Conservation (phyloP, 768 basidiomycete species). For the Lentinus brumalis region DNA sequence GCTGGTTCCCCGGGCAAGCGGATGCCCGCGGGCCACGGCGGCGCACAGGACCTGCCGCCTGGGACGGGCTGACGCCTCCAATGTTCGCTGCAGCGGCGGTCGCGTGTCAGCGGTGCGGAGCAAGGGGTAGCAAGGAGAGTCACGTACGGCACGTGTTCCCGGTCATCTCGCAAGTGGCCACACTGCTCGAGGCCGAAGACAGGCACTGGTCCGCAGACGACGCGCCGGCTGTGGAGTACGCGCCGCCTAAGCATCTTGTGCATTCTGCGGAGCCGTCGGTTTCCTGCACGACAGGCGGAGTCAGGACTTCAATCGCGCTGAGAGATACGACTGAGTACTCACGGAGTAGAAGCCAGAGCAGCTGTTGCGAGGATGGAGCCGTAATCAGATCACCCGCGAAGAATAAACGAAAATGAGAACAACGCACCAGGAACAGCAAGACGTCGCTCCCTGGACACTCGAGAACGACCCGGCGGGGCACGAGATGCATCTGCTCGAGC, state of each 20-base stretch:
- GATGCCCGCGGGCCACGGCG: neutral
- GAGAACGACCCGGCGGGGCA: too few species aligned
- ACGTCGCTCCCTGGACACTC: too few species aligned
- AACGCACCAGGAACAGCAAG: too few species aligned
- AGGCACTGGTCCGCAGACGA: neutral
- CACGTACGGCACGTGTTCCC: conserved; percentile 22
- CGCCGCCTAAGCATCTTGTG: conserved; percentile 19
- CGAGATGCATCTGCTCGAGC: too few species aligned
- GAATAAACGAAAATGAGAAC: too few species aligned
- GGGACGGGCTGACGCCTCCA: neutral
- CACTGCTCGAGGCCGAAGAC: conserved; percentile 8
- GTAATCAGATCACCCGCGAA: too few species aligned
- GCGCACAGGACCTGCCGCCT: neutral
- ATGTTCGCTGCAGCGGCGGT: conserved; percentile 1
- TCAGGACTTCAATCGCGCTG: too few species aligned
- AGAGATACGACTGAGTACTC: neutral
- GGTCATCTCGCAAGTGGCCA: conserved; percentile 11
- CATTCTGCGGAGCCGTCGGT: conserved; percentile 16
- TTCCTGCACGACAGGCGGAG: neutral
- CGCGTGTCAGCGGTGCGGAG: neutral
- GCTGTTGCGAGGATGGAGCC: neutral
- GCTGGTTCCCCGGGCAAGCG: conserved; percentile 14
- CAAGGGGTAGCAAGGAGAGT: neutral
- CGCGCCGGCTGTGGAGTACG: conserved; percentile 18
- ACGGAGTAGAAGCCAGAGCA: conserved; percentile 25